phyloP scores from a whole-genome alignment of 352 stramenopile species.

The Sclerospora graminicola region DNA sequence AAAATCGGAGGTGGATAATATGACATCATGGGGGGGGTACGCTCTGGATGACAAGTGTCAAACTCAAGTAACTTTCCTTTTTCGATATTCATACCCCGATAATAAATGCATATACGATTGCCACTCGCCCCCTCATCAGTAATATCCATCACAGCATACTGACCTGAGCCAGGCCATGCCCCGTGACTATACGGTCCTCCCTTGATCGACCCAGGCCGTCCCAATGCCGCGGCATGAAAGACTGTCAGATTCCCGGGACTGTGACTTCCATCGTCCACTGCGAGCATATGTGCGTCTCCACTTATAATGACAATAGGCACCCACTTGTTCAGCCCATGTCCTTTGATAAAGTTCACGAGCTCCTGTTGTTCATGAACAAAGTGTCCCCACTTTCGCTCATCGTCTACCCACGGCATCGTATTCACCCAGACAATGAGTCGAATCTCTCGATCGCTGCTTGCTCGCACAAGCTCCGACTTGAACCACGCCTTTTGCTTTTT shows the following conservation, averaged over 20 bases:
- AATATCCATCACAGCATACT: conserved; percentile 79
- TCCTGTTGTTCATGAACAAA: conserved; percentile 74
- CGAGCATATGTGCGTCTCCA: conserved; percentile 86
- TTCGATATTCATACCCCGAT: conserved; percentile 49
- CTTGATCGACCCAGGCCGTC: conserved; percentile 73
- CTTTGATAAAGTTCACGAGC: conserved; percentile 65
- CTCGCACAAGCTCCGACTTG: conserved; percentile 59
- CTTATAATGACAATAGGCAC: conserved; percentile 76
- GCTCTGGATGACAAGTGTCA: conserved; percentile 61
- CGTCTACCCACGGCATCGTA: conserved; percentile 84
- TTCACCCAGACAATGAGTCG: conserved; percentile 77
- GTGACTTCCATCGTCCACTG: conserved; percentile 69
- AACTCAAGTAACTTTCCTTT: conserved; percentile 58
- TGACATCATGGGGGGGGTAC: conserved; percentile 34
- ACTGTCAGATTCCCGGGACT: conserved; percentile 64
- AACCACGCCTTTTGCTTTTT: conserved; percentile 83
- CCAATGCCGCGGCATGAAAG: conserved; percentile 75
- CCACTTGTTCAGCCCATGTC: conserved; percentile 48
- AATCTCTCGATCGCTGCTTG: conserved; percentile 39
- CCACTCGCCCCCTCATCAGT: conserved; percentile 55
- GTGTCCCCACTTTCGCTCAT: conserved; percentile 81
- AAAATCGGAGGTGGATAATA: conserved; percentile 57
- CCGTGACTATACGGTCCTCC: conserved; percentile 84
- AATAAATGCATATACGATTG: conserved; percentile 52
- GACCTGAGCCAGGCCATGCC: conserved; percentile 58